Evolutionary conservation across 768 basidiomycete species (phyloP).

Genomic region (Tylopilus sp.): DNA sequence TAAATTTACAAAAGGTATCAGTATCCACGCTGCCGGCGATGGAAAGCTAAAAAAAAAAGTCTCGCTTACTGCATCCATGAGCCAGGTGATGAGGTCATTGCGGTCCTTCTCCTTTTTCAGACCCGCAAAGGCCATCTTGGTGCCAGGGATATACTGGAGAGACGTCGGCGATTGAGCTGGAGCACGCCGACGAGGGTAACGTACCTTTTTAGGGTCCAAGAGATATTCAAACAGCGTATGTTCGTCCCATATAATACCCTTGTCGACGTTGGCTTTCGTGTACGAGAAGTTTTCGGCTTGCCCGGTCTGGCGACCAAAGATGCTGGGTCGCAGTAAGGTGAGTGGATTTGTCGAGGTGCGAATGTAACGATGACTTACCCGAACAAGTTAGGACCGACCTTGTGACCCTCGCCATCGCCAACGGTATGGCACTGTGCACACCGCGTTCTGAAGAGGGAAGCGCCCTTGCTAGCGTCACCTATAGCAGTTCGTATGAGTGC

Average conservation of each 20-base stretch:
- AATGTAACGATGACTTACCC: conserved; percentile 52
- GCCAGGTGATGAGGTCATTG: conserved; percentile 84
- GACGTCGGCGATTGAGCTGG: not conserved
- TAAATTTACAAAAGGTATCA: conserved; percentile 3
- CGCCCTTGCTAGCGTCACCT: conserved; percentile 91
- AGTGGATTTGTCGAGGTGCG: not conserved
- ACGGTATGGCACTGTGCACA: conserved; percentile 94
- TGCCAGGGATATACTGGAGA: conserved; percentile 85
- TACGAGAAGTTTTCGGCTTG: conserved; percentile 84
- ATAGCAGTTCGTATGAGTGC: not conserved
- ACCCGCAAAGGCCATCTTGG: conserved; percentile 98
- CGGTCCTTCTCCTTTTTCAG: conserved; percentile 99
- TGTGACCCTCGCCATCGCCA: conserved; percentile 71
- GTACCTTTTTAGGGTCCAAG: conserved; percentile 95
- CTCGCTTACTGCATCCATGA: conserved; percentile 67
- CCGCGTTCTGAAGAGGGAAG: conserved; percentile 93
- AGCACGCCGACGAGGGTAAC: conserved; percentile 3
- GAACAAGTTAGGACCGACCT: conserved; percentile 94
- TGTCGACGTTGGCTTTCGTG: conserved; percentile 93
- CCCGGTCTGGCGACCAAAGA: conserved; percentile 86
- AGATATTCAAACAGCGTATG: conserved; percentile 93
- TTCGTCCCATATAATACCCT: conserved; percentile 85
- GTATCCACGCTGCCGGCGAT: not conserved
- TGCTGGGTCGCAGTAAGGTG: conserved; percentile 34
- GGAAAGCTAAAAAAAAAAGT: not conserved